Evolutionary conservation across 148 eudicot genomes (phyloP).

Genomic region (Rhododendron henanense): DNA sequence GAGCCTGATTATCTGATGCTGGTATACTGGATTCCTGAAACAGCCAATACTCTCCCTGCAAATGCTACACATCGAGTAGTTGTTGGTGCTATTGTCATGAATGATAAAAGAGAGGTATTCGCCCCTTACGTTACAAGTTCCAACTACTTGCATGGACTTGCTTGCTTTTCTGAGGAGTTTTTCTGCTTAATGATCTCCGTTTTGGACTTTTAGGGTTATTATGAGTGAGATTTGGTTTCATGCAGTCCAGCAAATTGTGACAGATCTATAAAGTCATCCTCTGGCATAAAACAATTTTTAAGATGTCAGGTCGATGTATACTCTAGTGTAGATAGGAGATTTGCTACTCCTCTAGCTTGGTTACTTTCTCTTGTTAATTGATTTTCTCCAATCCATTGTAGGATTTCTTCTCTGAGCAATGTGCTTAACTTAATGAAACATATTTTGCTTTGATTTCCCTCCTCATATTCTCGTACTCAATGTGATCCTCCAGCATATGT

Average conservation of each 20-base stretch:
- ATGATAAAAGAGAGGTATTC: slow-evolving; percentile 68
- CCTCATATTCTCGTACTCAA: neutral
- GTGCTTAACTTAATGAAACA: neutral
- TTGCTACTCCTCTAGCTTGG: neutral
- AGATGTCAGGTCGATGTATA: neutral
- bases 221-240: neutral
- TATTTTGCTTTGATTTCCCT: slow-evolving; percentile 1
- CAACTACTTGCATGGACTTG: neutral
- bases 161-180: neutral
- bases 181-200: neutral
- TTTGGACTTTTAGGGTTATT: neutral
- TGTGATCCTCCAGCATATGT: neutral
- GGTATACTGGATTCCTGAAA: slow-evolving; percentile 71
- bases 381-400: neutral
- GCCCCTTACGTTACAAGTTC: neutral
- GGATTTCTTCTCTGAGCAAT: neutral
- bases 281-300: neutral
- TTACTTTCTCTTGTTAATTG: neutral
- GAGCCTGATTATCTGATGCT: slow-evolving; percentile 79
- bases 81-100: slow-evolving; percentile 71
- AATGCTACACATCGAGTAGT: slow-evolving; percentile 78
- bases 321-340: too few species aligned
- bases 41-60: slow-evolving; percentile 58
- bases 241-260: neutral
- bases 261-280: neutral